phyloP scores from a whole-genome alignment of 176 grass and related monocot species.

The Musa itinerans region DNA sequence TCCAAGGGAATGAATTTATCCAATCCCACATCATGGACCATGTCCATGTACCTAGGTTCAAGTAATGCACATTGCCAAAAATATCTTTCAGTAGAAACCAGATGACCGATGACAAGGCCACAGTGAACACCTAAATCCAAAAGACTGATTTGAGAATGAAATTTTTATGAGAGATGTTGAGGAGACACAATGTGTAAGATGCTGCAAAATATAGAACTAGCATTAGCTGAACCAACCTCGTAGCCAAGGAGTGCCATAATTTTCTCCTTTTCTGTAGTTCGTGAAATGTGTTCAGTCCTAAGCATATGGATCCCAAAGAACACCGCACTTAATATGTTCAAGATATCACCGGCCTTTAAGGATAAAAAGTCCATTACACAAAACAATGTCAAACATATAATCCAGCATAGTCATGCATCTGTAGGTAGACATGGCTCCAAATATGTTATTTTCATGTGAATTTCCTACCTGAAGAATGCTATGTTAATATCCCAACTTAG shows the following conservation, averaged over 20 bases:
- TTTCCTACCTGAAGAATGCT: no score
- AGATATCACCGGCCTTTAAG: slow-evolving; percentile 60
- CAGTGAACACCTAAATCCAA: slow-evolving; percentile 52
- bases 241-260: slow-evolving; percentile 65
- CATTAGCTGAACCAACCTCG: slow-evolving; percentile 35
- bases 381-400: background rate
- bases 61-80: slow-evolving; percentile 29
- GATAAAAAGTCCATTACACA: background rate
- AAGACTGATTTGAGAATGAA: background rate
- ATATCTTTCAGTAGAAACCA: slow-evolving; percentile 70
- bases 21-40: slow-evolving; percentile 51
- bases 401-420: background rate
- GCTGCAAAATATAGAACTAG: background rate
- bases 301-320: slow-evolving; percentile 94
- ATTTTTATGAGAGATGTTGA: background rate
- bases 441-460: no score
- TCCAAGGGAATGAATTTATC: slow-evolving; percentile 76
- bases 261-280: slow-evolving; percentile 71
- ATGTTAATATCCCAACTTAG: no score
- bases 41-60: slow-evolving; percentile 40
- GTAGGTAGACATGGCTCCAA: background rate
- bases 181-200: background rate
- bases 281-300: slow-evolving; percentile 76
- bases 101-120: slow-evolving; percentile 61
- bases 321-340: slow-evolving; percentile 67